phyloP scores from a whole-genome alignment of 495 filamentous ascomycete species.

The Durotheca rogersii region DNA sequence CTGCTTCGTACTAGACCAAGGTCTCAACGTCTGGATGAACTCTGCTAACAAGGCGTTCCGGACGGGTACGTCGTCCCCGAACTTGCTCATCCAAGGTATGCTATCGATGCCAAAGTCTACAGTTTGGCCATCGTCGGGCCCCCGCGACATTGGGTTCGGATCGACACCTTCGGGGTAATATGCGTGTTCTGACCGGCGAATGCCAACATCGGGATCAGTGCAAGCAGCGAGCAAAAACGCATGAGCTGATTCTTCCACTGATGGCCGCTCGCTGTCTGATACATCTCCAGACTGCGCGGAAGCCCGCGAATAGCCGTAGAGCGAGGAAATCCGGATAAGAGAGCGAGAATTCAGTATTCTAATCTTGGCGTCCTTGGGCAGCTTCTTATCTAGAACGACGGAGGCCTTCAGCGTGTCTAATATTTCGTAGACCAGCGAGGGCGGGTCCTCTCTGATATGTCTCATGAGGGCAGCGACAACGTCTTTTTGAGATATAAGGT shows the following conservation, averaged over 20 bases:
- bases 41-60: constrained; percentile 72
- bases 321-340: constrained; percentile 65
- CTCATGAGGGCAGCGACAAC: constrained; percentile 67
- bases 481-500: constrained; percentile 72
- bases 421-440: constrained; percentile 67
- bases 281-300: constrained; percentile 13
- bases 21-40: constrained; percentile 76
- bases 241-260: constrained; percentile 63
- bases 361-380: constrained; percentile 70
- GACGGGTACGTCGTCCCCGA: constrained; percentile 64
- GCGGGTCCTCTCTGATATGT: constrained; percentile 69
- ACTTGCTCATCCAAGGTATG: constrained; percentile 65
- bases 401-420: constrained; percentile 63
- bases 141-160: constrained; percentile 46
- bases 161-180: constrained; percentile 72
- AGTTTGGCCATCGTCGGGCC: constrained; percentile 45
- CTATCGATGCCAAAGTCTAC: constrained; percentile 72
- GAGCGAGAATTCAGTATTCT: constrained; percentile 69
- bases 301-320: constrained; percentile 63
- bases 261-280: constrained; percentile 27
- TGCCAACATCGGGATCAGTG: constrained; percentile 65
- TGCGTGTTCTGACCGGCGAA: constrained; percentile 66
- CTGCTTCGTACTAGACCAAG: constrained; percentile 78
- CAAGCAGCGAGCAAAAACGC: constrained; percentile 72
- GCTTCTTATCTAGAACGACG: constrained; percentile 65